Conservation (phyloP, 2,329 filamentous ascomycete genomes). For the Colletotrichum melonis region DNA sequence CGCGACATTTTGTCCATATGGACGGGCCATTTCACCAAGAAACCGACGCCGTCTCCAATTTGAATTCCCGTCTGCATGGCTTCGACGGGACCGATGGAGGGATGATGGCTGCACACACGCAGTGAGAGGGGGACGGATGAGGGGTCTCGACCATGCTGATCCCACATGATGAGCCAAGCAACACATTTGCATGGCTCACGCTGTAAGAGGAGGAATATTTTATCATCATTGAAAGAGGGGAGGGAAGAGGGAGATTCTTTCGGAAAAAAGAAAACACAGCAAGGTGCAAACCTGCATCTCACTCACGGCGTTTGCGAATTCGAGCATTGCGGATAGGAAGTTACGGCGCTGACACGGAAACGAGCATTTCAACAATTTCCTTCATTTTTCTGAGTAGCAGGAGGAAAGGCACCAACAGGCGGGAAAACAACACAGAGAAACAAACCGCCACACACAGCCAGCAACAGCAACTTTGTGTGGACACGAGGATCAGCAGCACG, state of each 20-base stretch:
- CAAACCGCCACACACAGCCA: neutral
- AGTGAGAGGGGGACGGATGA: neutral
- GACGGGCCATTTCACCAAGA: neutral
- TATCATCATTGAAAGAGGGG: neutral
- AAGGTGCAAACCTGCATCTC: neutral
- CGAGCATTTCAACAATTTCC: neutral
- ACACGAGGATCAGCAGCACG: neutral
- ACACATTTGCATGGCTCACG: neutral
- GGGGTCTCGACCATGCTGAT: neutral
- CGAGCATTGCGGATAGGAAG: neutral
- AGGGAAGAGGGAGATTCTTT: neutral
- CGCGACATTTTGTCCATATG: slow-evolving; percentile 1
- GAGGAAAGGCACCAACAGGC: neutral
- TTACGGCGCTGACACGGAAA: neutral
- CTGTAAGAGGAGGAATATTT: neutral
- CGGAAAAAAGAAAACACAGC: neutral
- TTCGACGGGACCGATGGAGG: neutral
- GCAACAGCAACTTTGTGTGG: neutral
- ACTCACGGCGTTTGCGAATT: neutral
- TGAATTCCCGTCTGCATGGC: neutral
- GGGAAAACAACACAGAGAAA: neutral
- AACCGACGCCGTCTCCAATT: neutral
- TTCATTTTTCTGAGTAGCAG: neutral
- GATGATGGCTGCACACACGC: neutral
- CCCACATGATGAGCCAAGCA: neutral